Base-by-base conservation (phyloP, 495 filamentous ascomycete species). In the Xylaria curta region DNA sequence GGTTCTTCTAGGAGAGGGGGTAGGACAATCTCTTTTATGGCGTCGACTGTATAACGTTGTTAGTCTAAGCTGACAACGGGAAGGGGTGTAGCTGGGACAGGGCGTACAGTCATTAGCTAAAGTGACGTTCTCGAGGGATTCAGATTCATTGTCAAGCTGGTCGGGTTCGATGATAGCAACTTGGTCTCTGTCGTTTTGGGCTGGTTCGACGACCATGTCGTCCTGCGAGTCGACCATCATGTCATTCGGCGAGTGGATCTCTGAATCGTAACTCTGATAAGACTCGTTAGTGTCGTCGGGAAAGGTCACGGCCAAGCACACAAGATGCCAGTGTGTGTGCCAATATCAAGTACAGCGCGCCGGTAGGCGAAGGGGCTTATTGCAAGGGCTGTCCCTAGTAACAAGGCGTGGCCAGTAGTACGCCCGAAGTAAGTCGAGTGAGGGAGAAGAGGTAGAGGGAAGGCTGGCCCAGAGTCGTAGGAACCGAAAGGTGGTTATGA, bases 141-240 rank as follows among this genome's bases (percentile, higher is more conserved):
- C 82, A 15, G 71, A 72, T 40, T 76, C 89, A 36, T 88, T 83
- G 40, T 83, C 83, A 24, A 85, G 76, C 64, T 86, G 82, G 61
- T 92, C 91, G 64, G 92, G 90, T 74, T 89, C 91, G 81, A 98
- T 97, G 80, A 93, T 92, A 71, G 93, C 91, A 75, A 95, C 90
- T 80, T 95, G 91, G 68, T 93, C 91, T 78, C 92, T 91, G 80
- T 97, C 96, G 82, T 90, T 88, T 54, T 82, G 82, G 72, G 89
- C 83, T 66, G 83, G 79, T 70, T 87, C 80, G 76, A 85, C 86
- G 69, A 89, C 85, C 78, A 91, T 90, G 78, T 89, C 88, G 72
- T 91, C 90, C 70, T 91, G 90, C 28, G 90, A 84, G 75, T 94
- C 92, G 73, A 94, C 84, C 76, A 90, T 84, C 91, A 93, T 91